Evolutionary conservation across 352 stramenopile genomes (phyloP).

Genomic region (Plasmopara viticola): DNA sequence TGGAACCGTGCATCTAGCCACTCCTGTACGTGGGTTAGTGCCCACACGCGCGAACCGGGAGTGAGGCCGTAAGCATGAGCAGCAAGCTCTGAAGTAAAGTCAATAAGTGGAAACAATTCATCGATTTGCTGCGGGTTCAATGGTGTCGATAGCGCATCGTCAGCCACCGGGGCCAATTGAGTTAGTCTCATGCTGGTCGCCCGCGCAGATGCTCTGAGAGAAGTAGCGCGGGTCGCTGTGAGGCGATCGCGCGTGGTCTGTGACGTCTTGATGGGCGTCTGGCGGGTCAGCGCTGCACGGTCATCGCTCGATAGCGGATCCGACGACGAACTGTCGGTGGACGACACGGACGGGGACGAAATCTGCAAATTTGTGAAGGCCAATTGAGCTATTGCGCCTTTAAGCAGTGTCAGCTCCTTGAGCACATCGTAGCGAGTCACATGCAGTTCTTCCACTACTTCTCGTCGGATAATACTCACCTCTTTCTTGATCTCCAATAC

Average conservation of each 20-base stretch:
- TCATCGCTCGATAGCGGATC: constrained; percentile 38
- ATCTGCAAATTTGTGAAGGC: constrained; percentile 15
- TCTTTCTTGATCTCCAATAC: constrained; percentile 60
- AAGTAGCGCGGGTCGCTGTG: constrained; percentile 32
- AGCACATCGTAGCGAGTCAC: constrained; percentile 78
- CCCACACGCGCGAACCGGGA: constrained; percentile 54
- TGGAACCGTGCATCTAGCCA: constrained; percentile 75
- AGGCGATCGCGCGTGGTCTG: constrained; percentile 41
- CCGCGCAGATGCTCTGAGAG: constrained; percentile 11
- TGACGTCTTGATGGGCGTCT: constrained; percentile 46
- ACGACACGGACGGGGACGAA: constrained; percentile 9
- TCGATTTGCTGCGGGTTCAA: constrained; percentile 66
- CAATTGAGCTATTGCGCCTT: constrained; percentile 66
- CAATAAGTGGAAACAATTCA: constrained; percentile 78
- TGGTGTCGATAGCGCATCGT: constrained; percentile 60
- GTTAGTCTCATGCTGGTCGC: constrained; percentile 37
- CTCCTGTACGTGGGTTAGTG: constrained; percentile 55
- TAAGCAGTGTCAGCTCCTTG: constrained; percentile 78
- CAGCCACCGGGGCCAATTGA: constrained; percentile 56
- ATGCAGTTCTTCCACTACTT: constrained; percentile 85
- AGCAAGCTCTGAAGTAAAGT: constrained; percentile 46
- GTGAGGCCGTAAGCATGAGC: constrained; percentile 35
- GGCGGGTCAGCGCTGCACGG: constrained; percentile 35
- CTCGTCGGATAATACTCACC: constrained; percentile 55
- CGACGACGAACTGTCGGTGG: constrained; percentile 20